Conservation (phyloP, 164 flowering plant species). For the Berberis vulgaris region DNA sequence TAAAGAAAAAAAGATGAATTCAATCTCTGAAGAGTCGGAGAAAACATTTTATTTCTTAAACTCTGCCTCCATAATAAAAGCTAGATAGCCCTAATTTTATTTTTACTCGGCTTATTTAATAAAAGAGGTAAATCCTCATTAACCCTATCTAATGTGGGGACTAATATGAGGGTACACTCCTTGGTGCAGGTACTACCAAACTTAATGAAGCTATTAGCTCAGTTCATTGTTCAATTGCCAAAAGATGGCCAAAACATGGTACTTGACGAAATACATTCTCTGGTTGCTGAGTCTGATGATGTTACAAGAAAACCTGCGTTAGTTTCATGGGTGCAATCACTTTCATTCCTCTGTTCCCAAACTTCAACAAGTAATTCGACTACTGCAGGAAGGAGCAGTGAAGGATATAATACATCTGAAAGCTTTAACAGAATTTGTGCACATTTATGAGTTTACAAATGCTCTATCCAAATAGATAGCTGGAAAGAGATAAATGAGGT, state of each 20-base stretch:
- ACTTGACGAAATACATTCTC: constrained; percentile 60
- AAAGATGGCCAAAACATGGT: constrained; percentile 55
- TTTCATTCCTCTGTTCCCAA: constrained; percentile 69
- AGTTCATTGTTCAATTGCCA: constrained; percentile 49
- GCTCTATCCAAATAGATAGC: neutral
- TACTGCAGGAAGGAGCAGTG: constrained; percentile 6
- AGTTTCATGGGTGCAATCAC: constrained; percentile 92
- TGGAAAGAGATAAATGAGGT: too few relatives aligned
- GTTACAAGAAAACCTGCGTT: constrained; percentile 76
- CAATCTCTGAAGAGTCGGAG: too few relatives aligned
- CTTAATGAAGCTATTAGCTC: constrained; percentile 73
- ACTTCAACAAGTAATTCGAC: constrained; percentile 4
- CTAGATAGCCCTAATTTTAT: too few relatives aligned
- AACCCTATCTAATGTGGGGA: neutral
- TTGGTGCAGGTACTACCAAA: constrained; percentile 64
- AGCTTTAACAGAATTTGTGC: constrained; percentile 26
- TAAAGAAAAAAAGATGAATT: too few relatives aligned
- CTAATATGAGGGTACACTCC: neutral
- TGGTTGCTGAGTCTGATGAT: constrained; percentile 86
- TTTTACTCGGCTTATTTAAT: too few relatives aligned
- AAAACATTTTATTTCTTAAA: too few relatives aligned
- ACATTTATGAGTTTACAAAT: constrained; percentile 28
- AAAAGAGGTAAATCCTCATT: too few relatives aligned
- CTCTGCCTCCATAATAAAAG: too few relatives aligned
- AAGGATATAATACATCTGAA: constrained; percentile 12